These are phyloP conservation scores for Epichloe baconii DNA, from an alignment of 2,329 filamentous ascomycete genomes.

Conservation along the genomic window DNA sequence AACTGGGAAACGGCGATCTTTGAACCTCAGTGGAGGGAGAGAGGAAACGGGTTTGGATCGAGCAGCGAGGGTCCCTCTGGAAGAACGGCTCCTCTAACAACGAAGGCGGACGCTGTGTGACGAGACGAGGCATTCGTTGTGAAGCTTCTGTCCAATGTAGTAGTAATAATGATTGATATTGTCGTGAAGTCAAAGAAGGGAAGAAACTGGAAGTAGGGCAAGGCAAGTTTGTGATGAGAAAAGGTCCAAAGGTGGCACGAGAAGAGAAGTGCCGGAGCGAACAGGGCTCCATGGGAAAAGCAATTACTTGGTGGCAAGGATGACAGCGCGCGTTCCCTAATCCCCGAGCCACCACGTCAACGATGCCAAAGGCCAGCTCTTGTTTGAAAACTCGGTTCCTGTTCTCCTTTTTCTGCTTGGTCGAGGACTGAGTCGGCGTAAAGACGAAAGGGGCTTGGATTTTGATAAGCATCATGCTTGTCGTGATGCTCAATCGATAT, in stretches of 20 bases:
- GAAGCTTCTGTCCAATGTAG: neutral
- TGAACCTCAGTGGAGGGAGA: neutral
- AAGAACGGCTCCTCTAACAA: neutral
- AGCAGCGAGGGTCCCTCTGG: neutral
- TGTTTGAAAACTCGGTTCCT: neutral
- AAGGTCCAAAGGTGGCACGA: neutral
- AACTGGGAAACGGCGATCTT: neutral
- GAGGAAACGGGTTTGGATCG: neutral
- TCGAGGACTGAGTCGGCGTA: neutral
- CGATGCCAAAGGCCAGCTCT: neutral
- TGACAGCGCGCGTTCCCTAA: neutral
- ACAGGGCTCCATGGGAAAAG: neutral
- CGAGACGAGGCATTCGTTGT: neutral
- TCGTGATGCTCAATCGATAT: neutral
- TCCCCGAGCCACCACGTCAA: neutral
- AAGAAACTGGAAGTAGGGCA: neutral
- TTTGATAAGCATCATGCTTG: neutral
- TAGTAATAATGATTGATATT: neutral
- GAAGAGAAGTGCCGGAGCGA: conserved; percentile 1
- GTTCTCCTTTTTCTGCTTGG: neutral
- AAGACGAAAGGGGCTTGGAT: neutral
- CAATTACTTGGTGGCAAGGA: conserved; percentile 3
- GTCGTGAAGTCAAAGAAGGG: neutral
- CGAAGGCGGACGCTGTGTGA: neutral
- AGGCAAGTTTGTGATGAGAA: neutral